Conservation (phyloP, 2,329 filamentous ascomycete species). For the Aspergillus novofumigatus region DNA sequence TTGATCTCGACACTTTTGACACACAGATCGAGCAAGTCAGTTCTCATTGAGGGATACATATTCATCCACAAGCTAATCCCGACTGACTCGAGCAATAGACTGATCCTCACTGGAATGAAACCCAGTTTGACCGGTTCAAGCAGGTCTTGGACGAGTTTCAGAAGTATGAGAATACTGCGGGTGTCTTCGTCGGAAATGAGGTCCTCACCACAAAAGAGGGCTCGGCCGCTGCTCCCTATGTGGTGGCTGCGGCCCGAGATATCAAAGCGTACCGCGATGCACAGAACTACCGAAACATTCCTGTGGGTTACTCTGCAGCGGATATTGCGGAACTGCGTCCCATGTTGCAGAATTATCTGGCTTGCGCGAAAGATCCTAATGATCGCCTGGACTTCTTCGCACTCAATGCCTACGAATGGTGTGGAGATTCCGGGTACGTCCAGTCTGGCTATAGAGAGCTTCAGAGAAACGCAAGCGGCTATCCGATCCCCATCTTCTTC, state of each 20-base stretch:
- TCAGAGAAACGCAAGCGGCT: slow-evolving; percentile 62
- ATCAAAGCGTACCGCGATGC: slow-evolving; percentile 74
- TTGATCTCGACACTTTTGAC: slow-evolving; percentile 64
- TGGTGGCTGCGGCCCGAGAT: slow-evolving; percentile 77
- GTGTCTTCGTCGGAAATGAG: slow-evolving; percentile 86
- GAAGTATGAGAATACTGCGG: slow-evolving; percentile 72
- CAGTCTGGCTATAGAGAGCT: slow-evolving; percentile 67
- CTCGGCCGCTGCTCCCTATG: slow-evolving; percentile 68
- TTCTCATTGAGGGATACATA: not conserved
- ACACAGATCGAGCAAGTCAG: slow-evolving; percentile 42
- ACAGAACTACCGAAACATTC: slow-evolving; percentile 75
- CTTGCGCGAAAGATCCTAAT: slow-evolving; percentile 64
- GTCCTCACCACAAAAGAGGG: slow-evolving; percentile 55
- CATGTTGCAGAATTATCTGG: slow-evolving; percentile 69
- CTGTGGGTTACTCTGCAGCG: slow-evolving; percentile 81
- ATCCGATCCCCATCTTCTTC: slow-evolving; percentile 83
- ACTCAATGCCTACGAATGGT: slow-evolving; percentile 83
- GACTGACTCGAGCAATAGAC: slow-evolving; percentile 37
- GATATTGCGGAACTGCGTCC: slow-evolving; percentile 69
- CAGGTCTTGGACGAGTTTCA: slow-evolving; percentile 74
- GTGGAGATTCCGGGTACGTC: slow-evolving; percentile 54
- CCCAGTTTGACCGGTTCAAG: slow-evolving; percentile 64
- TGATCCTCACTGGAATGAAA: slow-evolving; percentile 66
- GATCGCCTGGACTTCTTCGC: slow-evolving; percentile 79
- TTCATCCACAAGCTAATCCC: not conserved